These are phyloP conservation scores for Oryza glumipatula DNA, from an alignment of 176 grass and related monocot genomes.

Conservation along the genomic window DNA sequence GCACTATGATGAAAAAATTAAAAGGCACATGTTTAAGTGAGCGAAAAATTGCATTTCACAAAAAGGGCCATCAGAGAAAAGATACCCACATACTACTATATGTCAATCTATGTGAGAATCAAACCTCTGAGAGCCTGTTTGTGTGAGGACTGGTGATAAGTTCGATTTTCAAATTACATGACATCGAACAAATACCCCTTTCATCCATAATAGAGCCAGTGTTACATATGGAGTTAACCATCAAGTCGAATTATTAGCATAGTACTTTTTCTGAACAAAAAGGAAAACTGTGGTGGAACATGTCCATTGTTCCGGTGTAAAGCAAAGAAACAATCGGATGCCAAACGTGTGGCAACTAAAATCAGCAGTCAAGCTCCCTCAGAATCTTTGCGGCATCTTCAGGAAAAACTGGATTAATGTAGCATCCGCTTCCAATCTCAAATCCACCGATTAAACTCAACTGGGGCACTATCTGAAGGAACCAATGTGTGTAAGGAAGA, in stretches of 20 bases:
- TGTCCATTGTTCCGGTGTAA: not conserved
- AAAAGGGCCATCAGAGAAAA: not conserved
- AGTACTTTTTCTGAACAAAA: not conserved
- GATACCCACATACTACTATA: not conserved
- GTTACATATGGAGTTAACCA: not conserved
- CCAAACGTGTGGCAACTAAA: slow-evolving; percentile 21
- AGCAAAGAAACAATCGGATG: not conserved
- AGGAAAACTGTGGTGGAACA: not conserved
- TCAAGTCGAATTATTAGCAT: slow-evolving; percentile 32
- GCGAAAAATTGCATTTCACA: not conserved
- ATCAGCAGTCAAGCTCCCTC: slow-evolving; percentile 66
- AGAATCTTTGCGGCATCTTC: slow-evolving; percentile 92
- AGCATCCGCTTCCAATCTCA: slow-evolving; percentile 91
- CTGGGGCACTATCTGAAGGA: slow-evolving; percentile 87
- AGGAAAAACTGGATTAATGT: slow-evolving; percentile 94
- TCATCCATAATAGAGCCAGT: not conserved
- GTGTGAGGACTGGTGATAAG: not conserved
- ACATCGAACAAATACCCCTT: not conserved
- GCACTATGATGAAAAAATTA: not conserved
- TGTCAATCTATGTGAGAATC: not conserved
- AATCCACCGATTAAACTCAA: slow-evolving; percentile 76
- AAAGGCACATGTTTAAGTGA: not conserved
- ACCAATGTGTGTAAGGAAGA: slow-evolving; percentile 78
- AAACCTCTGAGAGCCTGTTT: not conserved
- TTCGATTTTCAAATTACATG: not conserved